A percentile compares a stretch with the other conserved stretches of the same genome.
Conservation (phyloP, 768 basidiomycete genomes). For the Collybiopsis confluens region DNA sequence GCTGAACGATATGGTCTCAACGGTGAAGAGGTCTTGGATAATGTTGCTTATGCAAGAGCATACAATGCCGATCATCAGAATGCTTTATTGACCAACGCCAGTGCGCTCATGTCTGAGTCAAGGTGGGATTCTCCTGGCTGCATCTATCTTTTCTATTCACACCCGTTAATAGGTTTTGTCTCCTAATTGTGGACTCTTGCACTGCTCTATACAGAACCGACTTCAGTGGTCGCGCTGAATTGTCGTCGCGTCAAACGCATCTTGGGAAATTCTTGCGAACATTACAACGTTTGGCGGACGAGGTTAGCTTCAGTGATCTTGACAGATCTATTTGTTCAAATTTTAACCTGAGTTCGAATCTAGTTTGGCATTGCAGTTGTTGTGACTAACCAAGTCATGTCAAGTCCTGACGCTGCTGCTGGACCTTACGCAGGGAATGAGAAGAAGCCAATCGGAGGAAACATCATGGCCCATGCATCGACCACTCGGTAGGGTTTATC, state of each 20-base stretch:
- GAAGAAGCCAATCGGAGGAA: constrained; percentile 98
- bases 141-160: constrained; percentile 13
- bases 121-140: constrained; percentile 46
- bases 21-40: constrained; percentile 96
- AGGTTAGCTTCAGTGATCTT: constrained; percentile 48
- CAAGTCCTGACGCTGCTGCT: constrained; percentile 92
- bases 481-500: constrained; percentile 72
- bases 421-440: constrained; percentile 86
- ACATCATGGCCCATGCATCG: constrained; percentile 98
- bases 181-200: constrained; percentile 94
- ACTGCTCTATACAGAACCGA: constrained; percentile 95
- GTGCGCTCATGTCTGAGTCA: constrained; percentile 99
- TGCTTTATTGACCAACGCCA: constrained; percentile 82
- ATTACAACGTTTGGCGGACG: constrained; percentile 90
- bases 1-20: constrained; percentile 96
- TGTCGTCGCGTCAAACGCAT: constrained; percentile 93
- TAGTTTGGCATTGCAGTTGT: constrained; percentile 98
- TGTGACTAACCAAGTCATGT: constrained; percentile 98
- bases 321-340: constrained; percentile 7
- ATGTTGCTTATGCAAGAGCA: constrained; percentile 96
- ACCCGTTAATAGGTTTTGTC: constrained; percentile 69
- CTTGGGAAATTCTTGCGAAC: constrained; percentile 94
- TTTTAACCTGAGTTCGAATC: not conserved
- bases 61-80: constrained; percentile 99
- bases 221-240: constrained; percentile 91